Evolutionary conservation across 257 asterid species (phyloP).

Genomic region (Thymus quinquecostatus): DNA sequence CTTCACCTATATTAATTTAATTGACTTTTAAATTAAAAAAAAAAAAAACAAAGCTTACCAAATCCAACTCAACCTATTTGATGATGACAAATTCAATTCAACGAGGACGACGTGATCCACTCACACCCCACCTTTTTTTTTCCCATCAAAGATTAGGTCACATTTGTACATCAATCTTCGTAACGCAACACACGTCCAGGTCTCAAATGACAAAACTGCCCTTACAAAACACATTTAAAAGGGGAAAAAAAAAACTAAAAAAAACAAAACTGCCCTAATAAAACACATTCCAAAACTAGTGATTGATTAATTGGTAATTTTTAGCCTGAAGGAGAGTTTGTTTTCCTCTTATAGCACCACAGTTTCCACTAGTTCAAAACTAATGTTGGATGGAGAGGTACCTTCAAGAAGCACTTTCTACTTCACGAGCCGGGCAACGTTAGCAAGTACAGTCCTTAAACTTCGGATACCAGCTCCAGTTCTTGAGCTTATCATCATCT

Average conservation of each 20-base stretch:
- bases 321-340: conserved; percentile 16
- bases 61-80: background rate
- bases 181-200: background rate
- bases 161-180: background rate
- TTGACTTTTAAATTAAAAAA: background rate
- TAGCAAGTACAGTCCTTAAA: conserved; percentile 80
- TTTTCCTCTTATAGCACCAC: background rate
- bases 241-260: too few species aligned
- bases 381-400: background rate
- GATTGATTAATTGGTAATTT: background rate
- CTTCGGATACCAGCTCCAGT: conserved; percentile 95
- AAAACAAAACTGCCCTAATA: too few species aligned
- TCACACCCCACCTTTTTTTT: conserved; percentile 1
- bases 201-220: background rate
- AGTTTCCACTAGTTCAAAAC: conserved; percentile 21
- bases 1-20: too few species aligned
- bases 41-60: background rate
- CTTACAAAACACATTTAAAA: too few species aligned
- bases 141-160: conserved; percentile 17
- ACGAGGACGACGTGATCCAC: background rate
- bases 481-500: conserved; percentile 98
- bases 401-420: conserved; percentile 41
- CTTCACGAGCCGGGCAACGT: conserved; percentile 68
- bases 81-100: conserved; percentile 21
- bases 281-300: too few species aligned